Percentiles rank a stretch among this genome's conserved stretches.
Evolutionary conservation across 192 early-diverging fungal genomes (phyloP).

Genomic region (Obelidium mucronatum): DNA sequence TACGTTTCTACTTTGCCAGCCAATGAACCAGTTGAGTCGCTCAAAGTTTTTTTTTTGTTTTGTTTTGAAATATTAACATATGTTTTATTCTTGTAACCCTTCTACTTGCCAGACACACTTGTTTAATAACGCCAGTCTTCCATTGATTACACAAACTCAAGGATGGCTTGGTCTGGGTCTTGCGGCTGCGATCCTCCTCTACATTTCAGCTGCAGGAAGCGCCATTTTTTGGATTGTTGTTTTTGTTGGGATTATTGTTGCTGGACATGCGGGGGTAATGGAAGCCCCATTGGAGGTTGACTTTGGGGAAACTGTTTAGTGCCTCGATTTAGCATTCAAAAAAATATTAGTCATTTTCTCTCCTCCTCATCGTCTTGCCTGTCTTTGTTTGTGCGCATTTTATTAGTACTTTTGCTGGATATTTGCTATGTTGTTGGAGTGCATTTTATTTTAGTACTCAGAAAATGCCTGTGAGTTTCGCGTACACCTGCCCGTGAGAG

Average conservation of each 20-base stretch:
- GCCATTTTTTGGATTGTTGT: conserved; percentile 52
- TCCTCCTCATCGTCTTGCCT: too few relatives aligned
- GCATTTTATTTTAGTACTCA: not conserved
- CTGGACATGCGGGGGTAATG: conserved; percentile 53
- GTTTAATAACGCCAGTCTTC: conserved; percentile 11
- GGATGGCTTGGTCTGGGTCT: conserved; percentile 48
- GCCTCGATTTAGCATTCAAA: too few relatives aligned
- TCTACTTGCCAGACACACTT: not conserved
- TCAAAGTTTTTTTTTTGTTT: not conserved
- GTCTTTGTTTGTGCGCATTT: conserved; percentile 32
- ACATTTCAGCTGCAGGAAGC: conserved; percentile 39
- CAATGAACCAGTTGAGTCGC: conserved; percentile 24
- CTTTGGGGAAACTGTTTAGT: conserved; percentile 34
- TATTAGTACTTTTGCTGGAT: too few relatives aligned
- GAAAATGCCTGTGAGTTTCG: not conserved
- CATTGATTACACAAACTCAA: conserved; percentile 47
- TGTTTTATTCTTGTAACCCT: too few relatives aligned
- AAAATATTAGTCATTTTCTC: too few relatives aligned
- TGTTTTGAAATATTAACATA: not conserved
- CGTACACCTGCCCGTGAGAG: too few relatives aligned
- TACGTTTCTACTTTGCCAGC: conserved; percentile 18
- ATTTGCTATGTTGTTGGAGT: too few relatives aligned
- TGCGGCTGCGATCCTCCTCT: conserved; percentile 42
- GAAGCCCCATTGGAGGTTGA: conserved; percentile 55
- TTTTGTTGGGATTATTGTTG: conserved; percentile 38